A percentile compares a stretch with the other conserved stretches of the same genome.
phyloP scores from a whole-genome alignment of 352 stramenopile genomes.

The Globisporangium rhizosaccharum region DNA sequence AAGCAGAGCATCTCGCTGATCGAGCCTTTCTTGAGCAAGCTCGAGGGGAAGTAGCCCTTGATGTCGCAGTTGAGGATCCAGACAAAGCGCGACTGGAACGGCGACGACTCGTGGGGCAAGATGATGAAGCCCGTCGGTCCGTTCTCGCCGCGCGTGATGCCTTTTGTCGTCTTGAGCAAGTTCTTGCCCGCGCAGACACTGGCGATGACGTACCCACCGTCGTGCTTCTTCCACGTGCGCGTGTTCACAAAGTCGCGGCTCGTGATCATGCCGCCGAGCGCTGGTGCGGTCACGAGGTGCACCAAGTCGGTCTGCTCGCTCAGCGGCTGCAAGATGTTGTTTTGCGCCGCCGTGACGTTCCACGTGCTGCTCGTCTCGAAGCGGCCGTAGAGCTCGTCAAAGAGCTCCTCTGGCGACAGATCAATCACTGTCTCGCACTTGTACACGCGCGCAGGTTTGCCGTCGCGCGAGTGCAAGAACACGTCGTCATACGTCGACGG shows the following conservation, averaged over 20 bases:
- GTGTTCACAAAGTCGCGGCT: slow-evolving; percentile 82
- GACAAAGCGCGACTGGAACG: slow-evolving; percentile 73
- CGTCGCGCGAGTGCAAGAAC: slow-evolving; percentile 58
- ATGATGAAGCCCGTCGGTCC: slow-evolving; percentile 71
- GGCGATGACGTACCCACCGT: slow-evolving; percentile 66
- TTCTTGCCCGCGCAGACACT: slow-evolving; percentile 67
- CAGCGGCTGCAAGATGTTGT: slow-evolving; percentile 64
- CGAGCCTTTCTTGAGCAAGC: slow-evolving; percentile 74
- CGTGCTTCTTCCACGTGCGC: slow-evolving; percentile 63
- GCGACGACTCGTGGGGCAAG: slow-evolving; percentile 60
- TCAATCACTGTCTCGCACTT: slow-evolving; percentile 70
- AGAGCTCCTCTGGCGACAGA: slow-evolving; percentile 68
- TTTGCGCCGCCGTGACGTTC: slow-evolving; percentile 77
- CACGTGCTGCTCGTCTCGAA: slow-evolving; percentile 67
- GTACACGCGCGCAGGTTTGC: slow-evolving; percentile 67
- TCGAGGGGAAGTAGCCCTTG: slow-evolving; percentile 79
- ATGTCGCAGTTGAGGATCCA: slow-evolving; percentile 86
- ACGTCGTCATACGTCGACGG: slow-evolving; percentile 56
- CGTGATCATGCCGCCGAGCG: slow-evolving; percentile 67
- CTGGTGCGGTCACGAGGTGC: slow-evolving; percentile 58
- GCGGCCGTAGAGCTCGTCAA: slow-evolving; percentile 72
- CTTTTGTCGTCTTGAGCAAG: slow-evolving; percentile 60
- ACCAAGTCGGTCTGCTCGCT: slow-evolving; percentile 69
- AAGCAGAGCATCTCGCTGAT: slow-evolving; percentile 77
- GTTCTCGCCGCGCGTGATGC: slow-evolving; percentile 74